phyloP scores from a whole-genome alignment of 140 eudicot genomes.

The Senecio squalidus region DNA sequence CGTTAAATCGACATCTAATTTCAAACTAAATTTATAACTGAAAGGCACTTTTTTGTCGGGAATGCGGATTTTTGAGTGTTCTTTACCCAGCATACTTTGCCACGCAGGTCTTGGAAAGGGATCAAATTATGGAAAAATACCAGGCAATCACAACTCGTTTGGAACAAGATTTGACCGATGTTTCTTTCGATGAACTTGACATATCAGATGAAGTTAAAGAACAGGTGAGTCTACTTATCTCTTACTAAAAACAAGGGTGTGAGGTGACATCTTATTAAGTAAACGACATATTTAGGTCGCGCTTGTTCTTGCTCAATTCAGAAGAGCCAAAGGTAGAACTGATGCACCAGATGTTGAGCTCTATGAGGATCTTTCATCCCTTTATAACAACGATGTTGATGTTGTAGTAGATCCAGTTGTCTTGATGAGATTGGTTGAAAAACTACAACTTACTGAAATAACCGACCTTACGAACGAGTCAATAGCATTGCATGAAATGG shows the following conservation, averaged over 20 bases:
- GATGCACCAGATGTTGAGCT: conserved; percentile 68
- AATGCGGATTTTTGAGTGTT: neutral
- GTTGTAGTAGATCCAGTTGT: conserved; percentile 46
- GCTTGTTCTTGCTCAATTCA: conserved; percentile 85
- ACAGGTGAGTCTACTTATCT: conserved; percentile 43
- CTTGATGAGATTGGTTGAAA: conserved; percentile 62
- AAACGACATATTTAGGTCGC: conserved; percentile 46
- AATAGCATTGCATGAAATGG: conserved; percentile 90
- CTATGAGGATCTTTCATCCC: conserved; percentile 56
- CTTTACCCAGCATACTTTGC: conserved; percentile 4
- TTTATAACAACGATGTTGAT: conserved; percentile 44
- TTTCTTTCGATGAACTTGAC: conserved; percentile 60
- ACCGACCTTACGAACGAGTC: conserved; percentile 87
- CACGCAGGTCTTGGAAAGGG: conserved; percentile 78
- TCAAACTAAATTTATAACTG: conserved; percentile 1
- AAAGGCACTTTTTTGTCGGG: neutral
- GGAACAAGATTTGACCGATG: conserved; percentile 62
- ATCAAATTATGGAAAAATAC: conserved; percentile 52
- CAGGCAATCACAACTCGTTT: conserved; percentile 57
- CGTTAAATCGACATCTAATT: neutral
- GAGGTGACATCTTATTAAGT: conserved; percentile 3
- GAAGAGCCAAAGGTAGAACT: conserved; percentile 78
- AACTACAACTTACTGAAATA: conserved; percentile 66
- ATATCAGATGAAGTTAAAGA: conserved; percentile 96
- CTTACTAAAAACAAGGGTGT: neutral